Evolutionary conservation across 495 filamentous ascomycete species (phyloP).

Genomic region (Halenospora varia): DNA sequence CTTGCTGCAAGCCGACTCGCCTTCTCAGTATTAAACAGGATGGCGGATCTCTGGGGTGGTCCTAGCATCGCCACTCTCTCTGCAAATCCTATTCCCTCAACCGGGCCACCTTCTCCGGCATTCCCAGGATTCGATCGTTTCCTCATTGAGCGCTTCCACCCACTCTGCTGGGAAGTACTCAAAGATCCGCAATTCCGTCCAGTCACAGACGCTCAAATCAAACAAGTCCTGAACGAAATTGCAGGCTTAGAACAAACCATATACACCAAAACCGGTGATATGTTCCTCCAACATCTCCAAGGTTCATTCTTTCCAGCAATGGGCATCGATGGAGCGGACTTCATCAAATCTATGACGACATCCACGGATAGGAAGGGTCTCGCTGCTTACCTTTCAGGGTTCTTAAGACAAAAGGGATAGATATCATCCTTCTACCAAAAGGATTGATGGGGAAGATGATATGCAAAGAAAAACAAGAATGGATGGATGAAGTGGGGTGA

Average conservation of each 20-base stretch:
- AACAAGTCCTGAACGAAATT: slow-evolving; percentile 80
- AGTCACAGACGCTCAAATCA: slow-evolving; percentile 73
- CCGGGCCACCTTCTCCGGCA: slow-evolving; percentile 36
- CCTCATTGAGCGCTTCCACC: slow-evolving; percentile 83
- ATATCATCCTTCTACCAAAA: too few relatives aligned
- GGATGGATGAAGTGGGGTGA: not conserved
- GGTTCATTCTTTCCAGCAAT: slow-evolving; percentile 43
- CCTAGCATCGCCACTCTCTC: slow-evolving; percentile 62
- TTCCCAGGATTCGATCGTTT: slow-evolving; percentile 92
- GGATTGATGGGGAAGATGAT: too few relatives aligned
- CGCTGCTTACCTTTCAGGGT: slow-evolving; percentile 40
- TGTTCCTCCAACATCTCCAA: slow-evolving; percentile 45
- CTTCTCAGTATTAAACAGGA: slow-evolving; percentile 71
- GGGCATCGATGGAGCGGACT: slow-evolving; percentile 43
- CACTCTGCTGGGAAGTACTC: slow-evolving; percentile 82
- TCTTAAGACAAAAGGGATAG: slow-evolving; percentile 31
- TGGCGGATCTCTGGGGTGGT: slow-evolving; percentile 81
- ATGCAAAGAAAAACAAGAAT: not conserved
- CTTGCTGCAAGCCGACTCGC: slow-evolving; percentile 76
- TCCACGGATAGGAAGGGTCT: slow-evolving; percentile 44
- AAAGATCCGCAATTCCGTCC: slow-evolving; percentile 71
- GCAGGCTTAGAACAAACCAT: slow-evolving; percentile 80
- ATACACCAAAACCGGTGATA: slow-evolving; percentile 74
- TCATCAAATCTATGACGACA: slow-evolving; percentile 45
- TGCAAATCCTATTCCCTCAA: slow-evolving; percentile 37